Evolutionary conservation across 192 early-diverging fungal species (phyloP), one percentile per base, ranked within the genome.

Genomic region (Umbelopsis vinacea): DNA sequence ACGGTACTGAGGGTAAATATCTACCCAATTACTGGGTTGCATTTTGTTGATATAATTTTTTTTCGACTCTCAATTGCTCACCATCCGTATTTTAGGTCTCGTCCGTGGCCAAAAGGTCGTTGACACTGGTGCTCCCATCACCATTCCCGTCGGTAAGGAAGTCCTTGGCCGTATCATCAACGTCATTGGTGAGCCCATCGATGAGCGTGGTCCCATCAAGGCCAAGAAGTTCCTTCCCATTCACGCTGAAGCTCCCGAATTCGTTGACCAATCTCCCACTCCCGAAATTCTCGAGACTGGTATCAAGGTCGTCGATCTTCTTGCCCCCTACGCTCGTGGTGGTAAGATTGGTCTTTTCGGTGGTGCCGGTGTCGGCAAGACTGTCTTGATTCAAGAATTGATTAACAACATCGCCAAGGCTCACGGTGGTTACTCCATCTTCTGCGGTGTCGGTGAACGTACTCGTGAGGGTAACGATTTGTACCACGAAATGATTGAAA

Each of bases 361-460:
- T 74, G 96, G 96, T 93, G 96, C 96, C 70, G 96, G 96, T 95
- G 96, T 98, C 89, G 96, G 96, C 80, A 98, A 98, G 90, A 98
- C 96, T 86, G 96, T 98, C 86, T 90, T 98, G 81, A 98, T 98
- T 88, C 95, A 95, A 84, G 96, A 98, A 87, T 89, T 98, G 76
- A 98, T 96, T 87, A 98, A 98, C 92, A 98, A 98, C 92, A 92
- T 98, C 74, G 96, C 96, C 90, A 98, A 98, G 89, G 95, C 90
- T 52, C 95, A 97, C 86, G 95, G 94, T 90, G 95, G 96, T 92
- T 97, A 93, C 92, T 98, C 96, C 60, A 93, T 98, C 68, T 98
- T 98, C 87, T 92, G 92, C 75, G 96, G 96, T 90, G 96, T 98
- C 85, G 96, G 96, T 78, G 96, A 98, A 88, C 96, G 96, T 86